Conservation (phyloP, 768 basidiomycete genomes). For the Amylocystis lapponica region DNA sequence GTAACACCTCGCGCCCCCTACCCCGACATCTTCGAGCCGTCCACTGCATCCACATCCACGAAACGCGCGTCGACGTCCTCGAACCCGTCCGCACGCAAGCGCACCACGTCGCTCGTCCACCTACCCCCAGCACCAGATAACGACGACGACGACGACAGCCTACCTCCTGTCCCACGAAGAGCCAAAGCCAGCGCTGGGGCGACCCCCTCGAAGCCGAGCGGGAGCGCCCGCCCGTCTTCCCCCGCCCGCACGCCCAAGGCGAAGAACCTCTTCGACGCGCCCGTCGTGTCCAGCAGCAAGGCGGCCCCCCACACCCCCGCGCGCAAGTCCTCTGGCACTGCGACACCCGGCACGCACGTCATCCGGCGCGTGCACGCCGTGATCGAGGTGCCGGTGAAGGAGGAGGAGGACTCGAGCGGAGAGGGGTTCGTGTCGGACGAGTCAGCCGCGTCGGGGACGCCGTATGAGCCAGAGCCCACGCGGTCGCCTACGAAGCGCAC, state of each 20-base stretch:
- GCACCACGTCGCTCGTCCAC: constrained; percentile 3
- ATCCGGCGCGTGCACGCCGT: constrained; percentile 62
- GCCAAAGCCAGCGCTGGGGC: constrained; percentile 3
- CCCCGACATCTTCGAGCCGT: constrained; percentile 9
- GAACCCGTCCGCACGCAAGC: constrained; percentile 2
- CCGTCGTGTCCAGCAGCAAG: not conserved
- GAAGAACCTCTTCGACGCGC: not conserved
- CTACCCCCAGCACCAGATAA: no score
- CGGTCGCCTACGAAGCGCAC: constrained; percentile 20
- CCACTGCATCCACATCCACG: constrained; percentile 13
- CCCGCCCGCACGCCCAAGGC: constrained; percentile 4
- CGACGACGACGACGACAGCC: not conserved
- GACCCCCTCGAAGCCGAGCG: not conserved
- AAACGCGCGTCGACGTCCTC: constrained; percentile 18
- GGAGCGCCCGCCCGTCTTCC: constrained; percentile 1
- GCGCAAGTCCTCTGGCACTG: constrained; percentile 2
- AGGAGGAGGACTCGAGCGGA: constrained; percentile 48
- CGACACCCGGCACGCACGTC: constrained; percentile 25
- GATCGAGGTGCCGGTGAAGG: constrained; percentile 55
- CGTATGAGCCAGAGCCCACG: constrained; percentile 11
- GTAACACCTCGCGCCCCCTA: constrained; percentile 7
- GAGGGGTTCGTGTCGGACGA: constrained; percentile 12
- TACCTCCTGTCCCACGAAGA: not conserved
- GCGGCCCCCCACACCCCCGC: constrained; percentile 6
- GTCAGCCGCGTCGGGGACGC: constrained; percentile 10